Percentiles rank a stretch among this genome's conserved stretches.
These are phyloP conservation scores for Nasturtium officinale DNA, from an alignment of 345 rosid species.

Conservation along the genomic window DNA sequence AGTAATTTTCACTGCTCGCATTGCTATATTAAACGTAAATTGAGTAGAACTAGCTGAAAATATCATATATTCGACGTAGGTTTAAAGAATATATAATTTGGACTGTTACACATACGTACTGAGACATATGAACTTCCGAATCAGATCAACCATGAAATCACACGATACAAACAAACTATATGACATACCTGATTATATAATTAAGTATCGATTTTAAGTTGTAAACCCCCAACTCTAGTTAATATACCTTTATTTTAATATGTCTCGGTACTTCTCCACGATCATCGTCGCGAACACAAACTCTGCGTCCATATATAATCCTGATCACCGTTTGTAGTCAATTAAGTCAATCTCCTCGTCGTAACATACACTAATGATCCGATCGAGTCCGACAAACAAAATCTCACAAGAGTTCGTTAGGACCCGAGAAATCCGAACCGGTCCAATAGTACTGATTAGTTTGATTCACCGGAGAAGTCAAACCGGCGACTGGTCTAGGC, in stretches of 20 bases:
- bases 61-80: neutral
- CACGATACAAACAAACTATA: slow-evolving; percentile 27
- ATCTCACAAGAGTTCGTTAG: slow-evolving; percentile 39
- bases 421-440: slow-evolving; percentile 41
- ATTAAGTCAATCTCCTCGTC: slow-evolving; percentile 22
- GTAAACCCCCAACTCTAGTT: slow-evolving; percentile 19
- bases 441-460: slow-evolving; percentile 48
- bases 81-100: slow-evolving; percentile 15
- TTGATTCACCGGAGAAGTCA: slow-evolving; percentile 42
- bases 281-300: slow-evolving; percentile 1
- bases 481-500: slow-evolving; percentile 40
- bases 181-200: slow-evolving; percentile 20
- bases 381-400: slow-evolving; percentile 14
- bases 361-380: slow-evolving; percentile 9
- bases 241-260: slow-evolving; percentile 28
- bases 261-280: slow-evolving; percentile 19
- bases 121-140: slow-evolving; percentile 24
- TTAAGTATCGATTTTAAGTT: slow-evolving; percentile 5
- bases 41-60: neutral
- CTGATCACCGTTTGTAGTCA: slow-evolving; percentile 29
- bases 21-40: neutral
- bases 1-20: slow-evolving; percentile 6
- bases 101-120: slow-evolving; percentile 26
- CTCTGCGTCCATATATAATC: slow-evolving; percentile 33
- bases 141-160: slow-evolving; percentile 33